A percentile compares a stretch with the other conserved stretches of the same genome.
Evolutionary conservation across 768 basidiomycete species (phyloP).

Genomic region (Phylloporus arenicola): DNA sequence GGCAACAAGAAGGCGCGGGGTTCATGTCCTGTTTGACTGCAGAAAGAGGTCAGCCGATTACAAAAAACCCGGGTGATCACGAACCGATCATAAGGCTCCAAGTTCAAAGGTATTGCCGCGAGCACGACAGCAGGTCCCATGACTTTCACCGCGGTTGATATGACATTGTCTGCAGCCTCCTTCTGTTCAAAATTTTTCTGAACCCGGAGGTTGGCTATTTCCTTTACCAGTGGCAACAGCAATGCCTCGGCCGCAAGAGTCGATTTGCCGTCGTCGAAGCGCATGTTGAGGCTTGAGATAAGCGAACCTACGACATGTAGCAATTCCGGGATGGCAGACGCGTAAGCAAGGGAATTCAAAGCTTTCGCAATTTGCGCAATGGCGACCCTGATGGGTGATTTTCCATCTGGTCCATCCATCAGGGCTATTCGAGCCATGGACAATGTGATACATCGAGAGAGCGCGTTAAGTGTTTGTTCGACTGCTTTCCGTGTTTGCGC

Average conservation of each 20-base stretch:
- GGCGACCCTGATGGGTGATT: constrained; percentile 56
- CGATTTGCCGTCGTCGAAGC: constrained; percentile 34
- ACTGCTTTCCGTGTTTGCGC: constrained; percentile 55
- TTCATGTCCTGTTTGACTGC: constrained; percentile 64
- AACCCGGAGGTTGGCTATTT: constrained; percentile 67
- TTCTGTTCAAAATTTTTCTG: constrained; percentile 87
- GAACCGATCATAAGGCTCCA: constrained; percentile 77
- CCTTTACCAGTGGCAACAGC: constrained; percentile 61
- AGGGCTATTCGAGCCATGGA: constrained; percentile 52
- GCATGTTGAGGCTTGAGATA: constrained; percentile 53
- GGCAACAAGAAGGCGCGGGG: constrained; percentile 92
- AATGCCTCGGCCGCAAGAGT: constrained; percentile 65
- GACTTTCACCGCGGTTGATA: constrained; percentile 77
- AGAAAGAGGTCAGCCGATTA: constrained; percentile 7
- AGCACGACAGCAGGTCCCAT: constrained; percentile 82
- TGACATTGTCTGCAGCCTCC: constrained; percentile 74
- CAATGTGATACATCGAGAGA: constrained; percentile 68
- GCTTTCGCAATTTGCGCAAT: constrained; percentile 61
- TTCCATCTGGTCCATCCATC: constrained; percentile 39
- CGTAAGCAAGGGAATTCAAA: constrained; percentile 66
- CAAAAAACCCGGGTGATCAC: constrained; percentile 18
- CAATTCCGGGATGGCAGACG: constrained; percentile 73
- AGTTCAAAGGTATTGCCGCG: constrained; percentile 71
- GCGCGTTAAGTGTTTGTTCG: constrained; percentile 53
- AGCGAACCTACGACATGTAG: constrained; percentile 70